Conservation (phyloP, 352 stramenopile genomes). For the Phytopythium kandeliae region DNA sequence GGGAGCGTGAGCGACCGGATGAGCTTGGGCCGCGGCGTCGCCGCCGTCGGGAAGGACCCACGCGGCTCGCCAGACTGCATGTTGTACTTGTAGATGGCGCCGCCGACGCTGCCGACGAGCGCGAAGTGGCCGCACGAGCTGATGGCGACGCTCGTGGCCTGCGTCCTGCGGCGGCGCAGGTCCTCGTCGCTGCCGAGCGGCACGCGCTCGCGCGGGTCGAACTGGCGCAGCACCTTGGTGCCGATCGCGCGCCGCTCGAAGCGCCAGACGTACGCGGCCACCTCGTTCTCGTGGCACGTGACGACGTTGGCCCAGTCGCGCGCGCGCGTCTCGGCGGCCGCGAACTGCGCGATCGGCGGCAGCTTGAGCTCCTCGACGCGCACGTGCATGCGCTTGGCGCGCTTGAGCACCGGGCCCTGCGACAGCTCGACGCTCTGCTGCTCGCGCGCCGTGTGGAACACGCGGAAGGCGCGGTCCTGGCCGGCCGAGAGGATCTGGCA, state of each 20-base stretch:
- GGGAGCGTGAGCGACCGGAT: slow-evolving; percentile 64
- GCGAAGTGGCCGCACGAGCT: slow-evolving; percentile 94
- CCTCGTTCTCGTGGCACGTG: slow-evolving; percentile 92
- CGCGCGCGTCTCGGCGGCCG: slow-evolving; percentile 84
- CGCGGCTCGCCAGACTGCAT: slow-evolving; percentile 92
- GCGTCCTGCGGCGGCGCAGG: slow-evolving; percentile 53
- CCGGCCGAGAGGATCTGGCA: slow-evolving; percentile 90
- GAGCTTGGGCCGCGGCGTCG: slow-evolving; percentile 55
- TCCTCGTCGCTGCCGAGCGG: slow-evolving; percentile 54
- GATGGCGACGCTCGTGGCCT: slow-evolving; percentile 69
- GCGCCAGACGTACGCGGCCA: slow-evolving; percentile 93
- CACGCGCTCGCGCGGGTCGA: slow-evolving; percentile 69
- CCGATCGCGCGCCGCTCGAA: slow-evolving; percentile 91
- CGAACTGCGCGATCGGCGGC: slow-evolving; percentile 89
- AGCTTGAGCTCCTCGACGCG: slow-evolving; percentile 87
- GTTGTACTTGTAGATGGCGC: slow-evolving; percentile 94
- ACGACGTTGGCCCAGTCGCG: slow-evolving; percentile 93
- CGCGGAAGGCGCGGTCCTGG: slow-evolving; percentile 85
- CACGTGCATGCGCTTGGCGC: slow-evolving; percentile 84
- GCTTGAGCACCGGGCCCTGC: slow-evolving; percentile 89
- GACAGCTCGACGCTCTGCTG: slow-evolving; percentile 89
- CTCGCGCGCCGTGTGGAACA: slow-evolving; percentile 90
- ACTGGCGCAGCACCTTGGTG: slow-evolving; percentile 89
- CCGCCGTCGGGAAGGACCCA: slow-evolving; percentile 86
- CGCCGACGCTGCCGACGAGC: slow-evolving; percentile 89